Evolutionary conservation across 164 flowering plant genomes (phyloP).

Genomic region (Umbilicus rupestris): DNA sequence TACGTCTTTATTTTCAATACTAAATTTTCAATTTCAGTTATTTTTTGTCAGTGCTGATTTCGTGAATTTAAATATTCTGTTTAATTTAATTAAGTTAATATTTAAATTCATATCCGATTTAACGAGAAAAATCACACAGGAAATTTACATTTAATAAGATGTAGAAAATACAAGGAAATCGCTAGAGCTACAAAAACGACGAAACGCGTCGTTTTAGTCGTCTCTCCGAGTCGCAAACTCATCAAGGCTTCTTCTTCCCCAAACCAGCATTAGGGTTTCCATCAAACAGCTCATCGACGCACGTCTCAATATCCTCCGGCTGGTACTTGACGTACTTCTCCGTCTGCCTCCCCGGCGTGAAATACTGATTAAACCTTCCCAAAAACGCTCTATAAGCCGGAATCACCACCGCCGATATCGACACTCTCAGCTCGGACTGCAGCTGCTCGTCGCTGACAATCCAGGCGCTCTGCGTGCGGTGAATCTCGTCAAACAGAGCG

Average conservation of each 20-base stretch:
- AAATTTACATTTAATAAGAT: not conserved
- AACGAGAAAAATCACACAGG: not conserved
- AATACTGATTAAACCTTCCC: constrained; percentile 57
- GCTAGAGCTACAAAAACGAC: not conserved
- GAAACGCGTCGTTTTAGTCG: not conserved
- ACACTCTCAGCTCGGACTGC: constrained; percentile 74
- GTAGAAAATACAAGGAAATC: not conserved
- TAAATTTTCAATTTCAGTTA: too few relatives aligned
- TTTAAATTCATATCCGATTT: too few relatives aligned
- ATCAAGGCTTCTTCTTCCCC: constrained; percentile 39
- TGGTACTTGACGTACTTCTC: constrained; percentile 82
- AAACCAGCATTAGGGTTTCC: constrained; percentile 43
- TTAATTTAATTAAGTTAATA: too few relatives aligned
- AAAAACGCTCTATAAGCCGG: constrained; percentile 87
- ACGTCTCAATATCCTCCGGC: constrained; percentile 79
- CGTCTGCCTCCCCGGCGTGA: constrained; percentile 50
- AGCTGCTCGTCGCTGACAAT: constrained; percentile 86
- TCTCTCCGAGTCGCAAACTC: not conserved
- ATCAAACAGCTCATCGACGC: constrained; percentile 68
- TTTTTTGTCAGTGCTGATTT: too few relatives aligned
- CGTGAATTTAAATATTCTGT: too few relatives aligned
- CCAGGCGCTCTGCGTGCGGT: constrained; percentile 73
- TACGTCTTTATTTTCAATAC: too few relatives aligned
- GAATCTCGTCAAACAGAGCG: constrained; percentile 67
- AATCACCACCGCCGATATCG: constrained; percentile 62